Conservation (phyloP, 768 basidiomycete genomes). For the Russula ochroleuca region DNA sequence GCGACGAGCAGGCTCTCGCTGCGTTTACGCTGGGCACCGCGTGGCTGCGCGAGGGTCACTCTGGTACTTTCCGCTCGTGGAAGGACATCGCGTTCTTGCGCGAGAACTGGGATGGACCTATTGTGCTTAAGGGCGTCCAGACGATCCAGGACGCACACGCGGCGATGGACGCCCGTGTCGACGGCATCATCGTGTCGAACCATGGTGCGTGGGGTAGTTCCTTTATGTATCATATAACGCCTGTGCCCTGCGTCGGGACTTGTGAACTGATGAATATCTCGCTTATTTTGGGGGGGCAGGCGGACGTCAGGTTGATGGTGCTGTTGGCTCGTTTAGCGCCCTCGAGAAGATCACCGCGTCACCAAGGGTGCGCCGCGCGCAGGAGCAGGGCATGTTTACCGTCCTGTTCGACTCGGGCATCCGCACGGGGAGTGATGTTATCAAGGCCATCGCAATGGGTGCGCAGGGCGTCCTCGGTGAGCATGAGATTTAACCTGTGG, state of each 20-base stretch:
- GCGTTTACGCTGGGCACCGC: too few relatives aligned
- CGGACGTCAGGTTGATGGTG: slow-evolving; percentile 74
- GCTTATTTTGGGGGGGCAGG: slow-evolving; percentile 38
- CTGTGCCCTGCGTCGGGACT: too few relatives aligned
- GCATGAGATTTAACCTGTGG: slow-evolving; percentile 31
- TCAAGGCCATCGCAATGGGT: slow-evolving; percentile 47
- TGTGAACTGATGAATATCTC: too few relatives aligned
- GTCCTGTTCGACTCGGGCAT: slow-evolving; percentile 79
- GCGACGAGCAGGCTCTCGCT: too few relatives aligned
- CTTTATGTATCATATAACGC: too few relatives aligned
- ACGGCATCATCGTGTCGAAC: slow-evolving; percentile 79
- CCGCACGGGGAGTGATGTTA: slow-evolving; percentile 67
- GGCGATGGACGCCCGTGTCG: slow-evolving; percentile 30
- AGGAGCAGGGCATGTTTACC: slow-evolving; percentile 56
- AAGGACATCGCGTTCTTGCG: too few relatives aligned
- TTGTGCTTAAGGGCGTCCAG: slow-evolving; percentile 56
- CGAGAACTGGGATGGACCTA: too few relatives aligned
- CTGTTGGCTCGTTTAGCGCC: slow-evolving; percentile 66
- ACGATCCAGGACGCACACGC: slow-evolving; percentile 62
- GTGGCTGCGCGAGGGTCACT: too few relatives aligned
- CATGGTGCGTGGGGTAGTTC: slow-evolving; percentile 59
- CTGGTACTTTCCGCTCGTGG: too few relatives aligned
- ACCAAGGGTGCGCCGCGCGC: slow-evolving; percentile 51
- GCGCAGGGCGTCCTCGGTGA: slow-evolving; percentile 74
- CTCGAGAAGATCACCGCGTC: slow-evolving; percentile 36